phyloP scores from a whole-genome alignment of 352 stramenopile genomes.

The Pythium rhizo-oryzae region DNA sequence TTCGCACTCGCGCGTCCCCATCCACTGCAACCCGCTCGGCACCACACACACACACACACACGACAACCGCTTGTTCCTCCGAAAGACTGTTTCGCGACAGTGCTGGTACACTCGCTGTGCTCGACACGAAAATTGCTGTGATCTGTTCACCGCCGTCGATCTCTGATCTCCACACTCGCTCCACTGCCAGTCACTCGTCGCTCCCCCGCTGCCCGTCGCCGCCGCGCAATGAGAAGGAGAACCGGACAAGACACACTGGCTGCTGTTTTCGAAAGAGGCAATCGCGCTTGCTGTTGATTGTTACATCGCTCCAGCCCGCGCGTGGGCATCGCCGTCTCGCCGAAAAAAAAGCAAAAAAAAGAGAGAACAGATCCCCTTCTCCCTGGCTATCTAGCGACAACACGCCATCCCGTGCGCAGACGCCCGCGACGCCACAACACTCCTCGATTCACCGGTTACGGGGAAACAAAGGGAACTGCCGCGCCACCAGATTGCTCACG shows the following conservation, averaged over 20 bases:
- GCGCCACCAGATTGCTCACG: not conserved
- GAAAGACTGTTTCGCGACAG: too few species aligned
- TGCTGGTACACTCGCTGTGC: too few species aligned
- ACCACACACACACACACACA: conserved; percentile 1
- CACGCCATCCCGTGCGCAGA: conserved; percentile 4
- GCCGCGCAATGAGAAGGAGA: not conserved
- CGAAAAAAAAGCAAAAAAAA: conserved; percentile 18
- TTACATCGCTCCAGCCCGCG: not conserved
- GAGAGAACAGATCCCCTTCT: conserved; percentile 16
- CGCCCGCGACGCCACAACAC: not conserved
- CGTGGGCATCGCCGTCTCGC: not conserved
- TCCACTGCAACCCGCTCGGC: not conserved
- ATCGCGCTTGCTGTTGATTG: conserved; percentile 14
- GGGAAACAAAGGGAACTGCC: not conserved
- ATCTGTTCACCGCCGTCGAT: too few species aligned
- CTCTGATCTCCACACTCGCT: too few species aligned
- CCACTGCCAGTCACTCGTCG: not conserved
- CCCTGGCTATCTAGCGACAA: conserved; percentile 24
- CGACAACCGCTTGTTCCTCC: not conserved
- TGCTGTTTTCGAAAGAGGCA: conserved; percentile 15
- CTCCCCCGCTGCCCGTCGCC: not conserved
- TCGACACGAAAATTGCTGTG: not conserved
- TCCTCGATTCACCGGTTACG: not conserved
- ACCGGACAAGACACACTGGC: not conserved
- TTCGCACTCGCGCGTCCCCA: conserved; percentile 29